Conservation (phyloP, 1,139 yeast genomes). For the Kodamaea suecica region DNA sequence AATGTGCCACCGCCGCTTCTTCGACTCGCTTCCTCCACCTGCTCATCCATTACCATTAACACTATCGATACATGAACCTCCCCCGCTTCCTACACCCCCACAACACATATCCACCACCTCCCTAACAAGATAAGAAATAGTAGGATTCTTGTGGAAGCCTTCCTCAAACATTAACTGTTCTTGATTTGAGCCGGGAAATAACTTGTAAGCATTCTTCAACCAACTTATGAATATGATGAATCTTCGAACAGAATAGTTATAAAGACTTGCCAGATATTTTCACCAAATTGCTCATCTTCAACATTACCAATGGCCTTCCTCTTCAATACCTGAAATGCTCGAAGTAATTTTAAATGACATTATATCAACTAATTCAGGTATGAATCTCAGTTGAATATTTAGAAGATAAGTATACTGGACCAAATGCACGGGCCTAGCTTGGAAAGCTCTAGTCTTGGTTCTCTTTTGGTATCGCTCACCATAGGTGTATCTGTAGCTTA, state of each 20-base stretch:
- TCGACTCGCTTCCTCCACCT: too few species aligned
- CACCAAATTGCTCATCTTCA: slow-evolving; percentile 1
- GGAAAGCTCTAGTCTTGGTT: too few species aligned
- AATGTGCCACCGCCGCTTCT: too few species aligned
- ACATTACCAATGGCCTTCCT: slow-evolving; percentile 3
- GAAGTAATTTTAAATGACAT: slow-evolving; percentile 34
- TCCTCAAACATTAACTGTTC: not conserved
- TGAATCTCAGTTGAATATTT: too few species aligned
- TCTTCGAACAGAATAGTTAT: slow-evolving; percentile 8
- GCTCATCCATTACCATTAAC: too few species aligned
- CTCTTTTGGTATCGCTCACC: not conserved
- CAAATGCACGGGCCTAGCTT: too few species aligned
- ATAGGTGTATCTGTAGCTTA: not conserved
- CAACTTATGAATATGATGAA: slow-evolving; percentile 7
- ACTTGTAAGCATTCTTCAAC: not conserved
- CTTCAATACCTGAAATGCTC: slow-evolving; percentile 26
- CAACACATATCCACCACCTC: too few species aligned
- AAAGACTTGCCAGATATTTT: slow-evolving; percentile 8
- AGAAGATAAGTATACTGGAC: too few species aligned
- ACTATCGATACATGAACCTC: too few species aligned
- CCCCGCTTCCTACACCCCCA: too few species aligned
- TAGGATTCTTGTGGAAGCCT: not conserved
- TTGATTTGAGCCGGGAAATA: not conserved
- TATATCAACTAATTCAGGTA: too few species aligned
- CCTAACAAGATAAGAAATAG: not conserved